These are phyloP conservation scores for Termitomyces heimii DNA, from an alignment of 768 basidiomycete species.

Conservation along the genomic window DNA sequence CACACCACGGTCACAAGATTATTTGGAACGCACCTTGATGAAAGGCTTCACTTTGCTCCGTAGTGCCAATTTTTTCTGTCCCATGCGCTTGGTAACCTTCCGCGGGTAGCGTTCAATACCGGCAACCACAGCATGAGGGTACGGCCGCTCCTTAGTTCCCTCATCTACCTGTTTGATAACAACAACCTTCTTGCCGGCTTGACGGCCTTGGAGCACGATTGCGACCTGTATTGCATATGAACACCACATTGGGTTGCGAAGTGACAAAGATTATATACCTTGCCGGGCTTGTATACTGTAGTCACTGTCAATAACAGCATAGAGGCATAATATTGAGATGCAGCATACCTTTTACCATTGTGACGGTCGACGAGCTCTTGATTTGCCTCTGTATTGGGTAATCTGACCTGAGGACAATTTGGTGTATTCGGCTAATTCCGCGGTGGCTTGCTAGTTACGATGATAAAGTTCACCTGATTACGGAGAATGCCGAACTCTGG, in stretches of 20 bases:
- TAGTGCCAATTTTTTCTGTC: constrained; percentile 87
- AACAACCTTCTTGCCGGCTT: constrained; percentile 99
- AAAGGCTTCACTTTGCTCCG: constrained; percentile 99
- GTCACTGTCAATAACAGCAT: constrained; percentile 10
- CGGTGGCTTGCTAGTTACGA: constrained; percentile 36
- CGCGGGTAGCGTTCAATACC: constrained; percentile 97
- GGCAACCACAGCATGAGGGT: constrained; percentile 97
- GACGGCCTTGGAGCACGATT: constrained; percentile 97
- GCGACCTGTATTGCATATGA: constrained; percentile 55
- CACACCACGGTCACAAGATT: neutral
- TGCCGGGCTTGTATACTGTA: constrained; percentile 91
- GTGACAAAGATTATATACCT: constrained; percentile 41
- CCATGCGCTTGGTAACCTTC: constrained; percentile 97
- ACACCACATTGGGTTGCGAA: neutral
- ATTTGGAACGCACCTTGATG: constrained; percentile 74
- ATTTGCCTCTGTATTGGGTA: constrained; percentile 26
- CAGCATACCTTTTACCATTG: constrained; percentile 55
- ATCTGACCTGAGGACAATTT: constrained; percentile 21
- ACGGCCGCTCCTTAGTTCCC: constrained; percentile 92
- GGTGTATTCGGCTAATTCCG: constrained; percentile 29
- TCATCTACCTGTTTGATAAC: constrained; percentile 98
- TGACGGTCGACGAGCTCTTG: constrained; percentile 40
- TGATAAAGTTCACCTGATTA: constrained; percentile 26
- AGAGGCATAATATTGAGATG: constrained; percentile 3
- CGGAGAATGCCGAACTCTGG: neutral